Conservation (phyloP, 2,329 filamentous ascomycete species). For the Neofusicoccum laricinum region DNA sequence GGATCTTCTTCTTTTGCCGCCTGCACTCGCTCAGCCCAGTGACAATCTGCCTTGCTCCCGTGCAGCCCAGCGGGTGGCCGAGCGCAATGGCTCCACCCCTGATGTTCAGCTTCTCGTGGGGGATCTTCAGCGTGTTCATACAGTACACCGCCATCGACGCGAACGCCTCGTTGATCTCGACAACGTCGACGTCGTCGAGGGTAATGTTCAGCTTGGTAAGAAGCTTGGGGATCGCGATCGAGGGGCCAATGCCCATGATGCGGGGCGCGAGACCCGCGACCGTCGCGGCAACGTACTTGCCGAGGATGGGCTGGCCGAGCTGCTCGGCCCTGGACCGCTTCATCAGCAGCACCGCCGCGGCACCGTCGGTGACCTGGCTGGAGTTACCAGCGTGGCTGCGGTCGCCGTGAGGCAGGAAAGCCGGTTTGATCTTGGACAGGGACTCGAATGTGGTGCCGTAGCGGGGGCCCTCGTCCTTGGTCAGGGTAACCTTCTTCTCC, state of each 20-base stretch:
- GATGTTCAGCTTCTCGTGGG: constrained; percentile 75
- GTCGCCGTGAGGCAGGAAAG: constrained; percentile 87
- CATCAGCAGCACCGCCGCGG: constrained; percentile 87
- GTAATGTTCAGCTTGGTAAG: constrained; percentile 74
- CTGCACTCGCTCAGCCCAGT: constrained; percentile 84
- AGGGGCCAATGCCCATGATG: constrained; percentile 93
- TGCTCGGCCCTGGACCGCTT: constrained; percentile 85
- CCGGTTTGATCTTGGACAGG: constrained; percentile 79
- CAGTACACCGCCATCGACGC: constrained; percentile 98
- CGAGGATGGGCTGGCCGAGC: constrained; percentile 86
- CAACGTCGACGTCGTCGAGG: constrained; percentile 79
- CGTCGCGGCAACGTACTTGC: constrained; percentile 90
- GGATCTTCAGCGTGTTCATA: constrained; percentile 62
- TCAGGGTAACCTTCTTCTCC: constrained; percentile 72
- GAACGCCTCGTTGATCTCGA: constrained; percentile 97
- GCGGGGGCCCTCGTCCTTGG: constrained; percentile 85
- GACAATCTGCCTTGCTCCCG: constrained; percentile 77
- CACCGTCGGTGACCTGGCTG: constrained; percentile 91
- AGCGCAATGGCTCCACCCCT: constrained; percentile 80
- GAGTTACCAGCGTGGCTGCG: constrained; percentile 90
- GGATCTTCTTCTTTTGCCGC: constrained; percentile 81
- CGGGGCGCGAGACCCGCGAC: constrained; percentile 86
- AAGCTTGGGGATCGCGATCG: constrained; percentile 73
- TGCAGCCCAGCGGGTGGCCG: constrained; percentile 77
- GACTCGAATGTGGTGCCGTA: constrained; percentile 83